Evolutionary conservation across 768 basidiomycete genomes (phyloP), one percentile per base, ranked within the genome.

Genomic region (Lactarius sanguifluus): DNA sequence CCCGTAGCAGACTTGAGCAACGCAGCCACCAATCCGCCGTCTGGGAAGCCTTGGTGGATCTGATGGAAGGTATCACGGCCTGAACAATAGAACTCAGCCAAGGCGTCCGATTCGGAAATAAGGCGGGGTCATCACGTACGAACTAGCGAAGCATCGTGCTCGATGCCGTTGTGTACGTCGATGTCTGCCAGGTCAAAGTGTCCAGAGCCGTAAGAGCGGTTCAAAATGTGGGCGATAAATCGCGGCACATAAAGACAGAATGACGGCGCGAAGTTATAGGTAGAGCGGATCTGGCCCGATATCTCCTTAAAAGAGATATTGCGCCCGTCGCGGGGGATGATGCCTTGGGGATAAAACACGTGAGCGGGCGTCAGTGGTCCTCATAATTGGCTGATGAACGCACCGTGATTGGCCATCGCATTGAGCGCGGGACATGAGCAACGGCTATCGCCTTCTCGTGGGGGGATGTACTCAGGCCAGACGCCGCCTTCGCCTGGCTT

Each of bases 381-480:
- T 40, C 20, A 34, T 16, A 12, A 56, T 36, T 16, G n/a, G 36
- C 7, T 28, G n/a, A 32, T 20, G 56, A 12, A 2, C 66, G 30
- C 47, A 91, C 91, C 92, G 67, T 93, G 91, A 73, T 93, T 93
- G 8, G 91, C 90, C 84, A 94, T 79, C 0, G 89, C 87, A 70
- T 94, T 93, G 65, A 93, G 74, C 15, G 83, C 90, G 1, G 91
- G 91, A 69, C 91, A 92, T 1, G 86, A 83, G 67, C 84, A 84
- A 2, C 91, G 80, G 71, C 90, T 91, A 70, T 92, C 90, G 1
- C 83, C 84, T 10, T 85, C 80, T 64, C 75, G 76, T 0, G 89
- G 82, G 2, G 86, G 75, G 1, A 80, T 76, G 71, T 81, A 91
- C 71, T 87, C 84, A 0, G 90, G 89, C 90, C 90, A 92, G 55